Evolutionary conservation across 495 filamentous ascomycete species (phyloP), one percentile per base, ranked within the genome.

Genomic region (Ramalina intermedia): DNA sequence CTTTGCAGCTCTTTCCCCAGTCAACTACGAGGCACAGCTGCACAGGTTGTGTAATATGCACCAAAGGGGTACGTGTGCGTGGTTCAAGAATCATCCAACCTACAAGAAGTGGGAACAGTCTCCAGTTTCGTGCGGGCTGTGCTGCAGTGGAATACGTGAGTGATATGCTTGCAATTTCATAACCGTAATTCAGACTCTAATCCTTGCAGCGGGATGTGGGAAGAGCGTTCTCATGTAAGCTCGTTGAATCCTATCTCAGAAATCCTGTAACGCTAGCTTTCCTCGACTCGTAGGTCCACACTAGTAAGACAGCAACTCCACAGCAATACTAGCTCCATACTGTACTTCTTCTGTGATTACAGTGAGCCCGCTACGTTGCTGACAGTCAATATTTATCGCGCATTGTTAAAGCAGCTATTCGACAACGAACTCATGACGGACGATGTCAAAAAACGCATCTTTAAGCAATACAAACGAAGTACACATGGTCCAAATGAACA

Each of bases 341-440:
- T 50, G 3, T 60, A 56, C 45, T 50, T 56, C 44, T 60, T 53
- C 39, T 60, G 56, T 21, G 55, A 58, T 21, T 58, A 54, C 41
- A 38, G 48, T 23, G 50, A 58, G 14, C 17, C 41, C 6, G 39
- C 18, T 24, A 55, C 58, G 6, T 41, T 60, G 17, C 27, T 53
- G 26, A 16, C 48, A 37, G 36, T 24, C 11, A 49, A 37, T 24
- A 40, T 56, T 7, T 40, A 53, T 11, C 48, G 56, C 4, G 50
- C 58, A 6, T 36, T 60, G 5, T n/a, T 60, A 24, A 55, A 53
- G 27, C 53, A 60, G 38, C 42, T 60, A 4, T 47, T 55, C 20
- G 33, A 21, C 6, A 38, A 35, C 6, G 14, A 35, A 23, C n/a
- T n/a, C 4, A 48, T 60, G 6, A 43, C 55, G 7, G 38, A 46